Conservation (phyloP, 306 rosid species). For the Astragalus glycyphyllos region DNA sequence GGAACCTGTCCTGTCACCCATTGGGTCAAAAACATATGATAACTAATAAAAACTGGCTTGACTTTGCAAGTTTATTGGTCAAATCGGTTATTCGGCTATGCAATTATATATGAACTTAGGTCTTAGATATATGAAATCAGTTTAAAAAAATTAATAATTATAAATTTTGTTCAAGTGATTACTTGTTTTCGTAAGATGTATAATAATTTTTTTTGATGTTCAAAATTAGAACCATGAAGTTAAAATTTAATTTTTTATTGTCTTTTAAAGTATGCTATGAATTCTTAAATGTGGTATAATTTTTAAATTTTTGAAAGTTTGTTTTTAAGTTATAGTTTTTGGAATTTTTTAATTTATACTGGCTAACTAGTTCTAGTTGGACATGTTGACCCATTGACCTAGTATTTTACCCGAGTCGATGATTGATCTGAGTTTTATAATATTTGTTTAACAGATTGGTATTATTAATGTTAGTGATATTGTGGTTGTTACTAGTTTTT, state of each 20-base stretch:
- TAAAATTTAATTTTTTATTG: too few relatives aligned
- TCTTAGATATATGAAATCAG: too few relatives aligned
- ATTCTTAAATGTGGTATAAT: background rate
- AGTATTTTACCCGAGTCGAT: background rate
- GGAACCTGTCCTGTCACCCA: background rate
- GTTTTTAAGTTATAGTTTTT: too few relatives aligned
- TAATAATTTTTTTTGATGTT: background rate
- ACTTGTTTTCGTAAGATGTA: background rate
- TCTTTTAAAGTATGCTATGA: background rate
- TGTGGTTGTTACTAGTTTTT: background rate
- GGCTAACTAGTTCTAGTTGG: too few relatives aligned
- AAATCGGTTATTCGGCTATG: too few relatives aligned
- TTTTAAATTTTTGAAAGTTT: too few relatives aligned
- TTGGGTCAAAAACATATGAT: background rate
- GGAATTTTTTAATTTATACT: too few relatives aligned
- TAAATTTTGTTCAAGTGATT: background rate
- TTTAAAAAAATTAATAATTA: too few relatives aligned
- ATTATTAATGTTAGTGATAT: conserved; percentile 4
- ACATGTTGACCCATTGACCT: background rate
- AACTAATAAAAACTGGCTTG: too few relatives aligned
- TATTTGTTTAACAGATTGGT: background rate
- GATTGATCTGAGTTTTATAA: background rate
- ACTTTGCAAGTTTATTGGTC: too few relatives aligned
- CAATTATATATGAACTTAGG: too few relatives aligned
- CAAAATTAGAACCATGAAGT: background rate